Percentiles rank a stretch among this genome's conserved stretches.
These are phyloP conservation scores for Reutealis trisperma DNA, from an alignment of 345 rosid species.

Conservation along the genomic window DNA sequence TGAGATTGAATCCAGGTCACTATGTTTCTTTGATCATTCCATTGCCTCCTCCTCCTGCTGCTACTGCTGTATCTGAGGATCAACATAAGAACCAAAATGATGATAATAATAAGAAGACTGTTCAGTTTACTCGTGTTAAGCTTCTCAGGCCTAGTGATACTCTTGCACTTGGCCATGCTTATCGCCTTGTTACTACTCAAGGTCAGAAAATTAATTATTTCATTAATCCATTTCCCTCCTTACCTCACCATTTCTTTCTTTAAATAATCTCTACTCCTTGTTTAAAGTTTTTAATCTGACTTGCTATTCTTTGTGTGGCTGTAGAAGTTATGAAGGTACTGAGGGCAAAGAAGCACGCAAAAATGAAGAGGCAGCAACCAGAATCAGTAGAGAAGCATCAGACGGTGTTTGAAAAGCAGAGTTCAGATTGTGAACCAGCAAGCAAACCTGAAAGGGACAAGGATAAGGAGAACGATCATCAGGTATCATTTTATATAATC, in stretches of 20 bases:
- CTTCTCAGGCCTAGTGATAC: constrained; percentile 83
- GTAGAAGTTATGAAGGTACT: constrained; percentile 89
- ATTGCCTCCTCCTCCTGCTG: constrained; percentile 39
- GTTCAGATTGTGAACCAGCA: constrained; percentile 31
- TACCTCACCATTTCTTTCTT: neutral
- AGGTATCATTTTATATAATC: neutral
- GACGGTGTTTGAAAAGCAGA: constrained; percentile 34
- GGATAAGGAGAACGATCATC: constrained; percentile 23
- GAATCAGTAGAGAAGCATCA: constrained; percentile 43
- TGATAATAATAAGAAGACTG: constrained; percentile 28
- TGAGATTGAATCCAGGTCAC: constrained; percentile 86
- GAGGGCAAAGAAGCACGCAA: constrained; percentile 74
- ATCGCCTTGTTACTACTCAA: constrained; percentile 87
- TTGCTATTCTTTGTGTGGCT: neutral
- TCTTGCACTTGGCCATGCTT: constrained; percentile 93
- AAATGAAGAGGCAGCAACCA: constrained; percentile 56
- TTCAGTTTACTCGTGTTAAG: constrained; percentile 79
- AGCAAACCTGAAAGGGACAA: constrained; percentile 22
- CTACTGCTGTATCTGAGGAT: constrained; percentile 20
- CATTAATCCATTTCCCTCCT: neutral
- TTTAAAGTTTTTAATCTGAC: neutral
- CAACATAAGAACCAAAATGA: neutral
- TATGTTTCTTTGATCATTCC: constrained; percentile 94
- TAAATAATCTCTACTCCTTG: neutral
- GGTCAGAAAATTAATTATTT: constrained; percentile 39